Base-by-base conservation (phyloP, 352 stramenopile genomes). In the Globisporangium viniferum region DNA sequence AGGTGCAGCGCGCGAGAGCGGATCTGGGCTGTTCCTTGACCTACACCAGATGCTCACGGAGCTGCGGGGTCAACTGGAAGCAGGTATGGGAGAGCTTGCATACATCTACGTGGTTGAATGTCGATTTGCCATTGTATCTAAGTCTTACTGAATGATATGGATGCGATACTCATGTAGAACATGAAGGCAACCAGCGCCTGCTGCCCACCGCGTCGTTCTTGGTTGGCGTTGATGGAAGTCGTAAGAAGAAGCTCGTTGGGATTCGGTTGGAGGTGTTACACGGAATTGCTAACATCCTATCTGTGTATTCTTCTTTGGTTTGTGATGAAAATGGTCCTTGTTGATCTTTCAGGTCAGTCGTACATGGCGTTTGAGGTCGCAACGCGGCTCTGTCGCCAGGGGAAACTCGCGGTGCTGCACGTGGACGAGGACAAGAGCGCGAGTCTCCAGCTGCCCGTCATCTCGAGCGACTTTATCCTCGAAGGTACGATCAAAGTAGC, bases 1-100 rank as follows among this genome's bases (percentile, higher is more conserved):
- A 12, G 61, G 74, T 12, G 81, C 83, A 0, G 83, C 83, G 6
- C 69, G 84, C 5, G 80, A 90, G 67, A 92, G 80, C 62, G 81
- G 89, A 54, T 82, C 72, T 0, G 83, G 83, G 0, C 67, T 92
- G 39, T 92, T 90, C 55, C 75, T 92, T 35, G 81, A 92, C 59
- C 64, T 92, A 2, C 71, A 90, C 20, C 62, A 69, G 2, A 56
- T 73, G 29, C 59, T 92, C 31, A 71, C 58, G 8, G 55, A 74
- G 7, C 66, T 91, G 1, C 73, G 74, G 24, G 69, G 62, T 3
- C 67, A 71, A 2, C 74, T 91, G 20, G 67, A 80, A 64, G 51
- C 62, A 55, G 73, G 74, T 81, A 24, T 18, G 20, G 6, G 1
- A 57, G 8, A 20, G 9, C 6, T n/a, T 29, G 51, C 24, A 29